Percentiles rank a stretch among this genome's conserved stretches.
These are phyloP conservation scores for Chalciporus pseudorubinellus DNA, from an alignment of 768 basidiomycete genomes.

Conservation along the genomic window DNA sequence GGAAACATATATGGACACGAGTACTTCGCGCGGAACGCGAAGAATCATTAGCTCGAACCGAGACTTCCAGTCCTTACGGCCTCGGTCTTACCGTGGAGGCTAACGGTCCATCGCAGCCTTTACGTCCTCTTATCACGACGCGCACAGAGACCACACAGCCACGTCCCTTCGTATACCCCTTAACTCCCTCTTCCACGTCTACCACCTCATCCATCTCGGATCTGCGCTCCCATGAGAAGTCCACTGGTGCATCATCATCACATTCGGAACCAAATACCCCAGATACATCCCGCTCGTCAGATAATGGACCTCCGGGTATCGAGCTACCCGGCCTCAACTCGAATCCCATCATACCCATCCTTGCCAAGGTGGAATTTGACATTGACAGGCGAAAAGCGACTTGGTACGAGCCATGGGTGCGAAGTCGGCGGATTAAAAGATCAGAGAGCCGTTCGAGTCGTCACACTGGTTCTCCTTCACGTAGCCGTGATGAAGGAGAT, in stretches of 20 bases:
- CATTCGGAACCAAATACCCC: slow-evolving; percentile 50
- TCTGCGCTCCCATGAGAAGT: slow-evolving; percentile 45
- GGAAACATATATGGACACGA: slow-evolving; percentile 82
- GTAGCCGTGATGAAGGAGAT: slow-evolving; percentile 21
- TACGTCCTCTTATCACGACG: slow-evolving; percentile 48
- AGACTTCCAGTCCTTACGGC: slow-evolving; percentile 40
- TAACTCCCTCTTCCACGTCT: slow-evolving; percentile 39
- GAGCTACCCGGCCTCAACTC: slow-evolving; percentile 66
- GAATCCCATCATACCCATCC: slow-evolving; percentile 69
- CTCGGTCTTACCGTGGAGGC: slow-evolving; percentile 44
- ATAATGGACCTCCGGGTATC: slow-evolving; percentile 45
- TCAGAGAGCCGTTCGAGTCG: slow-evolving; percentile 40
- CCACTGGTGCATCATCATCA: slow-evolving; percentile 45
- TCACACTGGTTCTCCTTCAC: slow-evolving; percentile 23
- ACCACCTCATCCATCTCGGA: slow-evolving; percentile 56
- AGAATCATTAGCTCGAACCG: slow-evolving; percentile 34
- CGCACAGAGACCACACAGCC: slow-evolving; percentile 37
- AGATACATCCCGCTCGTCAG: slow-evolving; percentile 45
- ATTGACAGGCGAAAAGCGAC: slow-evolving; percentile 75
- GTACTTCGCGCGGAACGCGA: slow-evolving; percentile 63
- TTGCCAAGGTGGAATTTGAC: slow-evolving; percentile 95
- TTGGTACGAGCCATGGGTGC: slow-evolving; percentile 87
- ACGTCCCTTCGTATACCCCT: slow-evolving; percentile 31
- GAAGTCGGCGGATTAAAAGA: slow-evolving; percentile 61
- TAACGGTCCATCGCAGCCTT: slow-evolving; percentile 24